These are phyloP conservation scores for Xylariaceae sp. DNA, from an alignment of 2,329 filamentous ascomycete genomes.

Conservation along the genomic window DNA sequence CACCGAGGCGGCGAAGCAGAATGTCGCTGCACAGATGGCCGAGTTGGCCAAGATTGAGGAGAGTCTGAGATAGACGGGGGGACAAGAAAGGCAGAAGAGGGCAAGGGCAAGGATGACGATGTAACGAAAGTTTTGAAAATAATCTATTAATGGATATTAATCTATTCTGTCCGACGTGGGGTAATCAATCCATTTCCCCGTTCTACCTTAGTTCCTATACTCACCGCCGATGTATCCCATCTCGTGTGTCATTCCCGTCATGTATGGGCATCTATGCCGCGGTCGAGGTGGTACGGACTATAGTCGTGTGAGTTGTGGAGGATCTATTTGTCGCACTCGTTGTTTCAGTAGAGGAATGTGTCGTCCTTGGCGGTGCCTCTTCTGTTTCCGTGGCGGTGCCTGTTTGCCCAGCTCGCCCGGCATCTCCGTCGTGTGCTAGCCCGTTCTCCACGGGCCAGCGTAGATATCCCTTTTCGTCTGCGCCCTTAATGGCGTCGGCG, in stretches of 20 bases:
- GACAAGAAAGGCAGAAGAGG: too few species aligned
- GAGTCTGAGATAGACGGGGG: conserved; percentile 10
- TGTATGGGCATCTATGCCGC: too few species aligned
- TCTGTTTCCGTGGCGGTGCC: conserved; percentile 10
- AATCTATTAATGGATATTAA: too few species aligned
- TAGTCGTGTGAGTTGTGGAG: too few species aligned
- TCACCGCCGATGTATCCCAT: too few species aligned
- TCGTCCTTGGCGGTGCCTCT: conserved; percentile 11
- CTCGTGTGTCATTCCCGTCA: too few species aligned
- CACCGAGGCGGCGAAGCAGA: conserved; percentile 42
- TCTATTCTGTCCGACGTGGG: too few species aligned
- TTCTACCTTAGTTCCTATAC: too few species aligned
- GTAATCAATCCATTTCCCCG: too few species aligned
- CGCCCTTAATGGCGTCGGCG: conserved; percentile 23
- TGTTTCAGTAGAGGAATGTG: background rate
- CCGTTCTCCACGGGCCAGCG: conserved; percentile 27
- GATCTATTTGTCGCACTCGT: background rate
- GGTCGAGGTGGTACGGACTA: too few species aligned
- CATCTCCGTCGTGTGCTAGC: conserved; percentile 25
- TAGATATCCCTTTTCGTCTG: conserved; percentile 25
- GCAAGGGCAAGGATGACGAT: too few species aligned
- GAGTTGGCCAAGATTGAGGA: conserved; percentile 32
- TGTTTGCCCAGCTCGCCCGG: conserved; percentile 13
- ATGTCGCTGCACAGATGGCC: conserved; percentile 40
- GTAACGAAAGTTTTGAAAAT: too few species aligned